phyloP scores from a whole-genome alignment of 2,329 filamentous ascomycete genomes.

The Xylaria sp. region DNA sequence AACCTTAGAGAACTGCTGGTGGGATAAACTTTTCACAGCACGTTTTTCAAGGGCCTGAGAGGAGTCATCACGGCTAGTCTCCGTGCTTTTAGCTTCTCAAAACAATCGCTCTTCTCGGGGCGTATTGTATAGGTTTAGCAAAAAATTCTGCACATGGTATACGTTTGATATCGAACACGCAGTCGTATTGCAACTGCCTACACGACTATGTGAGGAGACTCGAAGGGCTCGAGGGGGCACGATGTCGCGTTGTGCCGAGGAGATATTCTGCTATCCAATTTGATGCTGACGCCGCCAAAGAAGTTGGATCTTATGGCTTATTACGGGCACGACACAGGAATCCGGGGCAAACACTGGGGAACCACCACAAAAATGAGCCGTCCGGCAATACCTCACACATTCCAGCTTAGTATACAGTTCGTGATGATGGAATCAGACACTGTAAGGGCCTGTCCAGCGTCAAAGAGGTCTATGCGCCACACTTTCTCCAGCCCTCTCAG shows the following conservation, averaged over 20 bases:
- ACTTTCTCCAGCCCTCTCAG: conserved; percentile 5
- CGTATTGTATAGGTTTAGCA: background rate
- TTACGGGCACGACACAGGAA: background rate
- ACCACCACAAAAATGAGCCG: background rate
- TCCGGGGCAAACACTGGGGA: background rate
- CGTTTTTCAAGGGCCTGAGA: conserved; percentile 13
- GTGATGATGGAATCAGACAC: background rate
- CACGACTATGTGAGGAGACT: background rate
- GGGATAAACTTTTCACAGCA: conserved; percentile 1
- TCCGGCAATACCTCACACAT: background rate
- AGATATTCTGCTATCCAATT: background rate
- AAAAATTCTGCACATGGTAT: background rate
- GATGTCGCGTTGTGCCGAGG: no score
- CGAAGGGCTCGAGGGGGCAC: background rate
- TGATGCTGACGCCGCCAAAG: background rate
- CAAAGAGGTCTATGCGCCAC: background rate
- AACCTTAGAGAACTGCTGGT: background rate
- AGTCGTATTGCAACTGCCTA: background rate
- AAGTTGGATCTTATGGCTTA: background rate
- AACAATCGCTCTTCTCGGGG: conserved; percentile 4
- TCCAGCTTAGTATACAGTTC: background rate
- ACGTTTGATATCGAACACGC: background rate
- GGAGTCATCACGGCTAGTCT: conserved; percentile 11
- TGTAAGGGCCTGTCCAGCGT: background rate
- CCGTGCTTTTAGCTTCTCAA: conserved; percentile 4